These are phyloP conservation scores for Starmerella bombicola DNA, from an alignment of 805 yeast species.

Conservation along the genomic window DNA sequence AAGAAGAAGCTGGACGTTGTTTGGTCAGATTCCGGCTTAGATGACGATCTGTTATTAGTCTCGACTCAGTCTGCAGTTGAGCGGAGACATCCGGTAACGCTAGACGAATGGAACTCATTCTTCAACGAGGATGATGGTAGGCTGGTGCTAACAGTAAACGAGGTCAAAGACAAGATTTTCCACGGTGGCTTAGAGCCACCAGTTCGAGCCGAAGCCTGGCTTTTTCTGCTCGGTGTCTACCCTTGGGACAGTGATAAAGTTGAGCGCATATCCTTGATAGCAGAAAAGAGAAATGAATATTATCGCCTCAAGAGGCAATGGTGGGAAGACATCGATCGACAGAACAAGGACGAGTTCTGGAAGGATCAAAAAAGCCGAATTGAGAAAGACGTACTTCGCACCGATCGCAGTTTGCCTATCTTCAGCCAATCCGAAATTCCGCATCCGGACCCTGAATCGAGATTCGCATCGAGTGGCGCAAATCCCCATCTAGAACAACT, in stretches of 20 bases:
- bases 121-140: conserved; percentile 66
- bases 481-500: conserved; percentile 65
- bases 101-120: conserved; percentile 70
- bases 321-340: conserved; percentile 54
- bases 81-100: conserved; percentile 52
- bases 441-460: conserved; percentile 34
- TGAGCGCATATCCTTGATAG: conserved; percentile 50
- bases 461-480: conserved; percentile 51
- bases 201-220: conserved; percentile 70
- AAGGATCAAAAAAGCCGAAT: conserved; percentile 79
- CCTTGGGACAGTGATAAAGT: conserved; percentile 75
- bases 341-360: conserved; percentile 58
- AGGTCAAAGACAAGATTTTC: conserved; percentile 70
- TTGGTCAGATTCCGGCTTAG: conserved; percentile 23
- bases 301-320: conserved; percentile 47
- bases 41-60: conserved; percentile 34
- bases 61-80: conserved; percentile 43
- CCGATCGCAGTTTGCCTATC: conserved; percentile 65
- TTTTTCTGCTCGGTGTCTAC: conserved; percentile 65
- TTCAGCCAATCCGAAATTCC: conserved; percentile 40
- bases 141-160: conserved; percentile 56
- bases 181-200: conserved; percentile 70
- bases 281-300: conserved; percentile 49
- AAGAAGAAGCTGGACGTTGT: conserved; percentile 33
- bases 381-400: conserved; percentile 85